Conservation (phyloP, 140 eudicot species). For the Erigeron philadelphicus region DNA sequence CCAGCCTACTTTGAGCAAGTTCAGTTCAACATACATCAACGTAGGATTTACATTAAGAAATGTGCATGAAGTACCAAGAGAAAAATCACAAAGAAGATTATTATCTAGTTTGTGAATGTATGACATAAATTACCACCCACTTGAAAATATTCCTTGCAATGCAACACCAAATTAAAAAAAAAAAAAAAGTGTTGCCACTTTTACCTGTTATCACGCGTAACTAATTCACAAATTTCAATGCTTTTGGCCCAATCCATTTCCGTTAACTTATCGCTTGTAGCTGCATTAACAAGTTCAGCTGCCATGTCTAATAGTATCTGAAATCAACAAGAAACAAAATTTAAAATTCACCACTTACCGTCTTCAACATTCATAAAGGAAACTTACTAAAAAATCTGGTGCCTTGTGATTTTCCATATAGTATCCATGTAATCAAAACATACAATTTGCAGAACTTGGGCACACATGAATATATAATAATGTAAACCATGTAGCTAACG, state of each 20-base stretch:
- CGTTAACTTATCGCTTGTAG: constrained; percentile 76
- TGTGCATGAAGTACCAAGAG: background rate
- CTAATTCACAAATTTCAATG: constrained; percentile 87
- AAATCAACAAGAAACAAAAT: constrained; percentile 12
- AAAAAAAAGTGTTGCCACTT: constrained; percentile 4
- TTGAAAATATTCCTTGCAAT: constrained; percentile 10
- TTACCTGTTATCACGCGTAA: constrained; percentile 79
- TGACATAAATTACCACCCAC: background rate
- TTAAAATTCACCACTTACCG: background rate
- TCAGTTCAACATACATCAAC: background rate
- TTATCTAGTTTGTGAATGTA: background rate
- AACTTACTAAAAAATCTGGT: background rate
- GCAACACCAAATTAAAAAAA: background rate
- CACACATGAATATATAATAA: background rate
- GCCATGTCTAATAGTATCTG: constrained; percentile 58
- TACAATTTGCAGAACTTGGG: background rate
- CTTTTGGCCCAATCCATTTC: constrained; percentile 91
- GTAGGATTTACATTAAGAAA: constrained; percentile 4
- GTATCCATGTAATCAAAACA: background rate
- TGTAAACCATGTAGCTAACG: too few relatives aligned
- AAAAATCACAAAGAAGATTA: constrained; percentile 1
- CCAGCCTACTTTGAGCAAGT: background rate
- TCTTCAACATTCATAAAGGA: constrained; percentile 2
- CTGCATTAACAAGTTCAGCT: constrained; percentile 73
- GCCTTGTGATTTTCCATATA: background rate